Conservation (phyloP, 352 stramenopile genomes). For the Blastocystis sp. region DNA sequence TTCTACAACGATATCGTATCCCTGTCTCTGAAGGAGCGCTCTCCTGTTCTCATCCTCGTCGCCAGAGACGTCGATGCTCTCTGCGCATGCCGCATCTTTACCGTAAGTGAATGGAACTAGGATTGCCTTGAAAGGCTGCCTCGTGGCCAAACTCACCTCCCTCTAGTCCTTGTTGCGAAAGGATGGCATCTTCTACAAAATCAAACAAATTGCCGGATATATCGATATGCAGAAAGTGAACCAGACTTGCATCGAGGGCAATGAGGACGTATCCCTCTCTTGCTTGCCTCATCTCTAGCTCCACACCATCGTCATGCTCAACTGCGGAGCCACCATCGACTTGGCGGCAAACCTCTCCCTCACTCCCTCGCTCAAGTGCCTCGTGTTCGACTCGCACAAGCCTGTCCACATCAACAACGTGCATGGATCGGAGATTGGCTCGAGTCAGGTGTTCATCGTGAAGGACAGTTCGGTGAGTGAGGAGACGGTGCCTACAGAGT, state of each 20-base stretch:
- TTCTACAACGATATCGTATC: slow-evolving; percentile 29
- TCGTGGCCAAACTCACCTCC: not conserved
- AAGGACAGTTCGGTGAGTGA: slow-evolving; percentile 34
- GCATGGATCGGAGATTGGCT: not conserved
- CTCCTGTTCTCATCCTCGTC: slow-evolving; percentile 30
- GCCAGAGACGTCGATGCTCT: slow-evolving; percentile 53
- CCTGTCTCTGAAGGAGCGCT: not conserved
- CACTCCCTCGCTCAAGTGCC: not conserved
- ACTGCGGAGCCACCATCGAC: slow-evolving; percentile 52
- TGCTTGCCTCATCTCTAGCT: not conserved
- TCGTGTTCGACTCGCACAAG: slow-evolving; percentile 37
- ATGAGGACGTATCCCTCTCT: slow-evolving; percentile 6
- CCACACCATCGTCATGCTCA: slow-evolving; percentile 27
- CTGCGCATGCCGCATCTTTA: slow-evolving; percentile 25
- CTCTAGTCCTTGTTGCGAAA: slow-evolving; percentile 26
- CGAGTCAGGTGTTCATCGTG: slow-evolving; percentile 14
- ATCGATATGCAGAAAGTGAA: slow-evolving; percentile 46
- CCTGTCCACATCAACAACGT: slow-evolving; percentile 40
- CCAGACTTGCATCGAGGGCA: slow-evolving; percentile 32
- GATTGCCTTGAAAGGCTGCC: not conserved
- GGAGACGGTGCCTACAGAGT: slow-evolving; percentile 9
- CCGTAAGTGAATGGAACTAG: not conserved
- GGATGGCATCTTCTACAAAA: slow-evolving; percentile 50
- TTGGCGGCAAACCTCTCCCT: slow-evolving; percentile 6
- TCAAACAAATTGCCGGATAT: slow-evolving; percentile 65